Evolutionary conservation across 2,329 filamentous ascomycete genomes (phyloP).

Genomic region (Ambrosiella cleistominuta): DNA sequence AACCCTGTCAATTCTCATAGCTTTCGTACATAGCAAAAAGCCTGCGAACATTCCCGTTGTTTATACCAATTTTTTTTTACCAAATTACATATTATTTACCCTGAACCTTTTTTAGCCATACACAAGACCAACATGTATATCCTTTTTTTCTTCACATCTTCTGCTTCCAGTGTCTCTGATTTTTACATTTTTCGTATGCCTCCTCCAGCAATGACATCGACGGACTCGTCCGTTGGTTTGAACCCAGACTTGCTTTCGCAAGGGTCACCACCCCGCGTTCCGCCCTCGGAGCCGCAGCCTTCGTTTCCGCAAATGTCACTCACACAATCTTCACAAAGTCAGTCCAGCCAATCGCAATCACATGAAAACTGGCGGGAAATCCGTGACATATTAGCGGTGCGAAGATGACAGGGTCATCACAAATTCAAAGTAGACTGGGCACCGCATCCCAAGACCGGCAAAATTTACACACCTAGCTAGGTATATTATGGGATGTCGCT

Average conservation of each 20-base stretch:
- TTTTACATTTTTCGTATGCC: neutral
- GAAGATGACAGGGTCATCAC: neutral
- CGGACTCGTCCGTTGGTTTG: neutral
- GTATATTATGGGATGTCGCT: conserved; percentile 1
- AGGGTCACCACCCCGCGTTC: neutral
- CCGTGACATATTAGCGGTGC: conserved; percentile 7
- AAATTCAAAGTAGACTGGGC: conserved; percentile 13
- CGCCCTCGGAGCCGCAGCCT: neutral
- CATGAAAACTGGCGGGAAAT: conserved; percentile 11
- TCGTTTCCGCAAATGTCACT: neutral
- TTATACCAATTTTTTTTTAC: neutral
- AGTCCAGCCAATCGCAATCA: neutral
- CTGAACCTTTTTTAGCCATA: neutral
- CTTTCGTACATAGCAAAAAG: neutral
- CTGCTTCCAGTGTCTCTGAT: neutral
- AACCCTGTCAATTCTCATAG: neutral
- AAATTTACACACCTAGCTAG: conserved; percentile 11
- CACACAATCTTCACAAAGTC: neutral
- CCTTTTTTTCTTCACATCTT: neutral
- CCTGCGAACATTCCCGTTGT: neutral
- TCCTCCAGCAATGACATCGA: neutral
- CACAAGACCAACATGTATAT: neutral
- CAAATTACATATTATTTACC: neutral
- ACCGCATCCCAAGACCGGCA: conserved; percentile 7
- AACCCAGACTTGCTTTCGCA: neutral